Conservation (phyloP, 129 eudicot genomes). For the Chrysanthemum seticuspe region DNA sequence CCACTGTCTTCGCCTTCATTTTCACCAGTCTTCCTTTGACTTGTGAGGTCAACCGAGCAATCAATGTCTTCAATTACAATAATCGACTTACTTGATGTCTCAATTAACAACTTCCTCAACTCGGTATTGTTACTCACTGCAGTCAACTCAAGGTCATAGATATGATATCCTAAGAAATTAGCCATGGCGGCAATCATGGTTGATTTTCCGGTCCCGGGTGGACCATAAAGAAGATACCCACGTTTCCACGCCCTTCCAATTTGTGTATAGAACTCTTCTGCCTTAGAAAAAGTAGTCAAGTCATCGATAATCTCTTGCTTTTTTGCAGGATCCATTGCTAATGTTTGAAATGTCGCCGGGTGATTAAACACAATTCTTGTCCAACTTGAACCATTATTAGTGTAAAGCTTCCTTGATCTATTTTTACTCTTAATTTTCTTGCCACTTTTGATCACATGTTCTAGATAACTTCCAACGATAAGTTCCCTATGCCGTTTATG, state of each 20-base stretch:
- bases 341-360: conserved; percentile 36
- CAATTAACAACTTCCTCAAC: conserved; percentile 38
- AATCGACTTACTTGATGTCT: conserved; percentile 43
- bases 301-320: conserved; percentile 37
- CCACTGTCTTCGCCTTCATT: conserved; percentile 18
- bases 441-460: conserved; percentile 46
- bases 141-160: conserved; percentile 39
- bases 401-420: conserved; percentile 35
- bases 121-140: conserved; percentile 36
- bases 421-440: conserved; percentile 31
- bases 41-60: conserved; percentile 38
- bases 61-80: conserved; percentile 44
- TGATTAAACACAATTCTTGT: conserved; percentile 38
- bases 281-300: conserved; percentile 32
- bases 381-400: conserved; percentile 34
- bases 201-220: conserved; percentile 45
- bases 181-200: conserved; percentile 51
- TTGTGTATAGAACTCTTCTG: conserved; percentile 30
- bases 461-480: conserved; percentile 29
- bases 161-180: conserved; percentile 31
- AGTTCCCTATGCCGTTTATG: conserved; percentile 41
- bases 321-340: conserved; percentile 31
- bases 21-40: conserved; percentile 30
- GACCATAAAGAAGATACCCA: conserved; percentile 43
- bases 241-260: conserved; percentile 49